A percentile compares a stretch with the other conserved stretches of the same genome.
These are phyloP conservation scores for Paxillus ammoniavirescens DNA, from an alignment of 768 basidiomycete species.

Conservation along the genomic window DNA sequence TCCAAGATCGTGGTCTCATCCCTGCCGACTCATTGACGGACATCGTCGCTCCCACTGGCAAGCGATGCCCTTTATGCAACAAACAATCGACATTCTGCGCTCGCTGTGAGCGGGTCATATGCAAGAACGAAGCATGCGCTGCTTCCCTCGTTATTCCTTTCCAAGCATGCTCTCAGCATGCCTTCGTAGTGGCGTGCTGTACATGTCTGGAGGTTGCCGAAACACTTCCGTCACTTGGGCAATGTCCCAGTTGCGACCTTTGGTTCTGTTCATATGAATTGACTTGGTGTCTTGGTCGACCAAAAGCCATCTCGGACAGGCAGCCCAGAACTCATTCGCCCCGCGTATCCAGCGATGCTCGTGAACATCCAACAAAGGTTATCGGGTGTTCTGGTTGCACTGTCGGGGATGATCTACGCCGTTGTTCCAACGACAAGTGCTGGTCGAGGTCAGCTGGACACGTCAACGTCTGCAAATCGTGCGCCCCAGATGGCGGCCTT, in stretches of 20 bases:
- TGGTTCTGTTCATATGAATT: constrained; percentile 23
- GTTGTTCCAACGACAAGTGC: constrained; percentile 16
- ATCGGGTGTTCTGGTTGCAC: constrained; percentile 14
- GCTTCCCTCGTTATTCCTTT: constrained; percentile 16
- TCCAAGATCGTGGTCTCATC: constrained; percentile 8
- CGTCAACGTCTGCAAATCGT: constrained; percentile 15
- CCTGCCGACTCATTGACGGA: neutral
- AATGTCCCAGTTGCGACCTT: constrained; percentile 20
- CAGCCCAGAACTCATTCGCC: neutral
- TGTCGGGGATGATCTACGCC: neutral
- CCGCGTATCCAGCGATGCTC: neutral
- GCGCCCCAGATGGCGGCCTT: constrained; percentile 18
- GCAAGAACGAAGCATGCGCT: constrained; percentile 14
- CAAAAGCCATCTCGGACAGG: constrained; percentile 1
- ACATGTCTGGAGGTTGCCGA: constrained; percentile 6
- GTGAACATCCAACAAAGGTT: constrained; percentile 12
- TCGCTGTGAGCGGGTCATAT: constrained; percentile 12
- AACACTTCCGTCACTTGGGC: constrained; percentile 6
- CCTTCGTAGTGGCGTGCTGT: constrained; percentile 4
- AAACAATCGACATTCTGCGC: constrained; percentile 5
- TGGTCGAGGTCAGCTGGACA: constrained; percentile 16
- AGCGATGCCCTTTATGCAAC: constrained; percentile 15
- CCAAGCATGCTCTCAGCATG: constrained; percentile 16
- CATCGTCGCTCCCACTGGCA: neutral
- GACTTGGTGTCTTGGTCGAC: constrained; percentile 24